phyloP scores from a whole-genome alignment of 768 basidiomycete species.

The Mycena filopes region DNA sequence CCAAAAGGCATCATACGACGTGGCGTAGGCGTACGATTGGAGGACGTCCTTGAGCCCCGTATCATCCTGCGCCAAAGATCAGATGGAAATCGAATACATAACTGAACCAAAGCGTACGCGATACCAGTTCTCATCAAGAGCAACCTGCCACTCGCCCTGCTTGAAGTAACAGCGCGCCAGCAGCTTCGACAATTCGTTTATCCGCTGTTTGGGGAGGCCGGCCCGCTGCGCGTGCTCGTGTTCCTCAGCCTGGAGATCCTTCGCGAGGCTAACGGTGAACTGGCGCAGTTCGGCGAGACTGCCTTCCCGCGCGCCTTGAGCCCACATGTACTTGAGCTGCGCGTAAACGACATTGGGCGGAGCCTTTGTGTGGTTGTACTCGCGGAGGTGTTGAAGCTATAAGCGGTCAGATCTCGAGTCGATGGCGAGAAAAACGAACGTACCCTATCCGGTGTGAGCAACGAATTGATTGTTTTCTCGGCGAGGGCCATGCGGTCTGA shows the following conservation, averaged over 20 bases:
- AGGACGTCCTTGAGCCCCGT: conserved; percentile 88
- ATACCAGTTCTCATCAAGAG: conserved; percentile 81
- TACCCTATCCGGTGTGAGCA: conserved; percentile 84
- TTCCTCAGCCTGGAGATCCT: conserved; percentile 78
- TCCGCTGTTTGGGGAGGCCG: conserved; percentile 67
- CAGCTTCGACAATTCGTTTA: conserved; percentile 77
- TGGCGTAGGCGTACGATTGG: conserved; percentile 85
- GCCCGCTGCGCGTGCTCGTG: conserved; percentile 63
- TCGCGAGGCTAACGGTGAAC: conserved; percentile 79
- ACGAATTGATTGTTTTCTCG: conserved; percentile 95
- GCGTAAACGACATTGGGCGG: conserved; percentile 98
- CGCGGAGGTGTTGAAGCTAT: conserved; percentile 59
- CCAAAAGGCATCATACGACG: conserved; percentile 91
- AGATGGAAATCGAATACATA: neutral
- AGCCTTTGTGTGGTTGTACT: conserved; percentile 73
- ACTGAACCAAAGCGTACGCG: conserved; percentile 59
- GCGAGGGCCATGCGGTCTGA: conserved; percentile 92
- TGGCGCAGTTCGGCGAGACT: conserved; percentile 84
- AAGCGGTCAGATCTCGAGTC: neutral
- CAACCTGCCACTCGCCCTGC: conserved; percentile 94
- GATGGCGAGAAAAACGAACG: conserved; percentile 27
- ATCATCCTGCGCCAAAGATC: conserved; percentile 28
- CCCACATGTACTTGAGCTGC: conserved; percentile 97
- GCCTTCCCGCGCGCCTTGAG: conserved; percentile 79
- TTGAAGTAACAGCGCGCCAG: conserved; percentile 97